Conservation (phyloP, 1,284 basidiomycete species). For the Somion occarium region DNA sequence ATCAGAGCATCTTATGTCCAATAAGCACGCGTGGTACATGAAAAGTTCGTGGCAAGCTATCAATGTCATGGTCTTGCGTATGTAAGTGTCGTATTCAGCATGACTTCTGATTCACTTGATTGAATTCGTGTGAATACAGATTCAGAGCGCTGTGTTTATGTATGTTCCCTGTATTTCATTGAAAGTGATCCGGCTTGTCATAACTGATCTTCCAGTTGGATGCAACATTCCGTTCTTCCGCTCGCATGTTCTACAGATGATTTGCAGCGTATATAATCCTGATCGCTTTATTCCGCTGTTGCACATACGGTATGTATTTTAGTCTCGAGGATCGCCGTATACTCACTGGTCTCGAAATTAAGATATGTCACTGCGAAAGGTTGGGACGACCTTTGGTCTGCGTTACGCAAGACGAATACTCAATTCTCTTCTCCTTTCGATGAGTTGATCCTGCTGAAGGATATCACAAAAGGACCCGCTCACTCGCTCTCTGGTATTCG, state of each 20-base stretch:
- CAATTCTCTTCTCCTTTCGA: not conserved
- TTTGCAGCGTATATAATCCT: not conserved
- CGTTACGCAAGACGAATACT: not conserved
- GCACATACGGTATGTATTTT: not conserved
- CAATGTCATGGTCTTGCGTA: not conserved
- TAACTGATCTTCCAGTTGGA: slow-evolving; percentile 3
- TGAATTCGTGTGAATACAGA: not conserved
- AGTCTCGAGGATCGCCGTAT: not conserved
- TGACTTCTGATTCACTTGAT: not conserved
- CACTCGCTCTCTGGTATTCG: not conserved
- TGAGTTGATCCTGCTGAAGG: not conserved
- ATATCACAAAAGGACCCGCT: not conserved
- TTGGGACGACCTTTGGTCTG: not conserved
- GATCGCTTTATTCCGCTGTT: not conserved
- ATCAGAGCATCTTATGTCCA: not conserved
- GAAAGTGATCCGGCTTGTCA: no score
- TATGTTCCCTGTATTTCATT: not conserved
- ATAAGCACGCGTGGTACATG: not conserved
- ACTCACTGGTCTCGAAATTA: not conserved
- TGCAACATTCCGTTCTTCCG: slow-evolving; percentile 5
- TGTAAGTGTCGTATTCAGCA: not conserved
- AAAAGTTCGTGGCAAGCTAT: not conserved
- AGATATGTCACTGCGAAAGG: not conserved
- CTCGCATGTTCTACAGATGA: not conserved
- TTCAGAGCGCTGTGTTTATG: not conserved